Percentiles rank a stretch among this genome's conserved stretches.
Evolutionary conservation across 2,329 filamentous ascomycete species (phyloP).

Genomic region (Trichoderma sp.): DNA sequence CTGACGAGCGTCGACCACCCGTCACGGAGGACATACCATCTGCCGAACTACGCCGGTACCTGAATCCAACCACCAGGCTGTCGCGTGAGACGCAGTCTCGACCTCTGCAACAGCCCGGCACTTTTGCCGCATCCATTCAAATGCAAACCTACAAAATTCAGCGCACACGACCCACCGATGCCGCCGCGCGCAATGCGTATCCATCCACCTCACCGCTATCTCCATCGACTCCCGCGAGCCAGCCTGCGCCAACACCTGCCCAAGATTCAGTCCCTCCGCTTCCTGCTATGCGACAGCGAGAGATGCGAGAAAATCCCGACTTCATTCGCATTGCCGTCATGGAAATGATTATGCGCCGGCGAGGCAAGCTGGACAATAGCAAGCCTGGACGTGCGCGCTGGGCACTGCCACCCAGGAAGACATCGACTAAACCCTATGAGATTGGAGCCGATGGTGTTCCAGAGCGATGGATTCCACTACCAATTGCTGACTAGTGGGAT

Average conservation of each 20-base stretch:
- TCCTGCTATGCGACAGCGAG: slow-evolving; percentile 59
- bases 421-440: slow-evolving; percentile 54
- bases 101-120: slow-evolving; percentile 34
- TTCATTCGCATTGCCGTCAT: slow-evolving; percentile 71
- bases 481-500: neutral
- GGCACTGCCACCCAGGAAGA: slow-evolving; percentile 66
- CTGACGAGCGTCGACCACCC: slow-evolving; percentile 66
- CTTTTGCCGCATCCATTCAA: slow-evolving; percentile 67
- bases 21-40: slow-evolving; percentile 64
- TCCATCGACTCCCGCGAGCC: slow-evolving; percentile 34
- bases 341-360: slow-evolving; percentile 70
- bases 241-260: slow-evolving; percentile 27
- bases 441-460: slow-evolving; percentile 61
- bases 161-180: slow-evolving; percentile 45
- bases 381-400: slow-evolving; percentile 68
- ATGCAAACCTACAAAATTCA: slow-evolving; percentile 70
- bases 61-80: slow-evolving; percentile 60
- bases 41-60: slow-evolving; percentile 65
- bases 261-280: slow-evolving; percentile 27
- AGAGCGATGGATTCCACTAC: slow-evolving; percentile 54
- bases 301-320: slow-evolving; percentile 69
- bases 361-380: slow-evolving; percentile 66
- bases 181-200: slow-evolving; percentile 36
- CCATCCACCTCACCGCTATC: slow-evolving; percentile 36
- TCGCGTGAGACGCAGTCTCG: slow-evolving; percentile 36